Conservation (phyloP, 805 yeast species). For the Saccharomycopsis lassenensis region DNA sequence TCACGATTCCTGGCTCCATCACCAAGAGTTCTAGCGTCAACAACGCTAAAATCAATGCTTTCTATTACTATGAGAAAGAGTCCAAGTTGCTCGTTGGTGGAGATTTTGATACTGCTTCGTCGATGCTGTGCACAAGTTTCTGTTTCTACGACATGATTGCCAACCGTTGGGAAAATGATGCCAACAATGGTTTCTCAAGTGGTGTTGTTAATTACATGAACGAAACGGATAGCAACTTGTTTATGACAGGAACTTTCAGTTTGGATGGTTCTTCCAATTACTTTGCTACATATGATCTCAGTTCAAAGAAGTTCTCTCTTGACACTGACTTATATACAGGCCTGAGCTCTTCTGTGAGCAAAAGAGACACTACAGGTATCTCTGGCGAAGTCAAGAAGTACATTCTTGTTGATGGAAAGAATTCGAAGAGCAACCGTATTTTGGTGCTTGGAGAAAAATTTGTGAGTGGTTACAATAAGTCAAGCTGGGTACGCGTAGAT, state of each 20-base stretch:
- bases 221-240: slow-evolving; percentile 30
- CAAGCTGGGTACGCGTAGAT: slow-evolving; percentile 14
- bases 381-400: slow-evolving; percentile 31
- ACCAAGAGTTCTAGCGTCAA: slow-evolving; percentile 27
- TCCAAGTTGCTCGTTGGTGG: slow-evolving; percentile 58
- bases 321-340: slow-evolving; percentile 18
- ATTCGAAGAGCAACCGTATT: slow-evolving; percentile 8
- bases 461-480: slow-evolving; percentile 24
- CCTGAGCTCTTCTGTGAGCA: slow-evolving; percentile 1
- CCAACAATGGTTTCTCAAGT: slow-evolving; percentile 23
- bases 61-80: slow-evolving; percentile 30
- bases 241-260: slow-evolving; percentile 46
- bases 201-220: slow-evolving; percentile 49
- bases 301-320: slow-evolving; percentile 24
- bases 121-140: slow-evolving; percentile 45
- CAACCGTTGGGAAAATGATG: slow-evolving; percentile 42
- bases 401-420: slow-evolving; percentile 33
- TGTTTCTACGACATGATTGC: slow-evolving; percentile 53
- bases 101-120: slow-evolving; percentile 47
- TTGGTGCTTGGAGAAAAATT: slow-evolving; percentile 31
- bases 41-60: slow-evolving; percentile 30
- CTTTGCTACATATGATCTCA: slow-evolving; percentile 48
- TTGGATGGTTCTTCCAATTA: slow-evolving; percentile 28
- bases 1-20: slow-evolving; percentile 37
- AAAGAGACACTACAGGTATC: slow-evolving; percentile 21